Percentiles rank a stretch among this genome's conserved stretches.
These are phyloP conservation scores for Schizochytrium sp. DNA, from an alignment of 108 stramenopile species.

Conservation along the genomic window DNA sequence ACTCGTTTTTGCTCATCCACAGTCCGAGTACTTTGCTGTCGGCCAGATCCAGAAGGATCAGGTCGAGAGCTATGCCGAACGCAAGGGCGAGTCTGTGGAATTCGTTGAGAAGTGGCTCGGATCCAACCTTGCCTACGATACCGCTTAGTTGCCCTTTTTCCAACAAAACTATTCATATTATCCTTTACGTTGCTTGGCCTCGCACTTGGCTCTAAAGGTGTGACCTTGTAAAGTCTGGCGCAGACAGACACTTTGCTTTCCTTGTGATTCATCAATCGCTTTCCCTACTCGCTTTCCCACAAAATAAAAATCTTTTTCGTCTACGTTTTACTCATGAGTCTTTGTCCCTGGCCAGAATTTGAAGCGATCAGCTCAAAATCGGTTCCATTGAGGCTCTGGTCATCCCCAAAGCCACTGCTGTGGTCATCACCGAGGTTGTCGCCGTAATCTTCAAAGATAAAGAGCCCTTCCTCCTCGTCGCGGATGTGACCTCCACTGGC, in stretches of 20 bases:
- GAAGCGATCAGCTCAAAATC: neutral
- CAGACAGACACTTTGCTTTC: too few relatives aligned
- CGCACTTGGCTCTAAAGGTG: too few relatives aligned
- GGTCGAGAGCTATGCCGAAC: slow-evolving; percentile 83
- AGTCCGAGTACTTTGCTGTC: slow-evolving; percentile 94
- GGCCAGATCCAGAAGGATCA: slow-evolving; percentile 98
- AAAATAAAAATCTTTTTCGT: too few relatives aligned
- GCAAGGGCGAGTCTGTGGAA: slow-evolving; percentile 78
- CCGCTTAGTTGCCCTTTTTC: neutral
- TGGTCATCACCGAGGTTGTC: neutral
- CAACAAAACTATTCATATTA: too few relatives aligned
- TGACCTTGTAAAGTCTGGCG: too few relatives aligned
- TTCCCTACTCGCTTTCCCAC: too few relatives aligned
- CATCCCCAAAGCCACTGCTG: neutral
- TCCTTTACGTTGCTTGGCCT: too few relatives aligned
- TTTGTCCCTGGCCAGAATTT: neutral
- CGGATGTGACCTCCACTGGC: neutral
- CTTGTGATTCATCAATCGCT: too few relatives aligned
- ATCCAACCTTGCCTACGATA: slow-evolving; percentile 93
- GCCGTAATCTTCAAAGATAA: neutral
- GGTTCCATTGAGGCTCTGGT: neutral
- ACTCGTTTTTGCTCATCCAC: slow-evolving; percentile 89
- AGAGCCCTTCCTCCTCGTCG: neutral
- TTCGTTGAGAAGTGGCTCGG: slow-evolving; percentile 84
- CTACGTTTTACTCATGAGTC: too few relatives aligned